Evolutionary conservation across 257 asterid genomes (phyloP).

Genomic region (Rhazya stricta): DNA sequence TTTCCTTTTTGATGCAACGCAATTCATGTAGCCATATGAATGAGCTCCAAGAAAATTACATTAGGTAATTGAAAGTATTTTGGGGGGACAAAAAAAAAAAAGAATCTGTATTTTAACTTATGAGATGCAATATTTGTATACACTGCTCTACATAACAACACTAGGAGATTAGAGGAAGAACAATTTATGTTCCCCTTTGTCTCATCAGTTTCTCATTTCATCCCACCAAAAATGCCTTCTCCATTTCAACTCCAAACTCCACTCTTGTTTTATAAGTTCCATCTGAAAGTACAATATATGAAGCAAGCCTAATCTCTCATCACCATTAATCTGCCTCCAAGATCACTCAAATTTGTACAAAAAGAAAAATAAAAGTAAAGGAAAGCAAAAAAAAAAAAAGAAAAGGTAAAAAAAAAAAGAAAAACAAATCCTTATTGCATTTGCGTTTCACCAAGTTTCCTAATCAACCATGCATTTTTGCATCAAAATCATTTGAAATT

Average conservation of each 20-base stretch:
- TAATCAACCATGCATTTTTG: conserved; percentile 1
- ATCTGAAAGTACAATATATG: neutral
- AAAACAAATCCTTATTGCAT: neutral
- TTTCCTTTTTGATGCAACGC: neutral
- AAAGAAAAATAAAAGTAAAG: neutral
- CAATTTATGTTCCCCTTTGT: neutral
- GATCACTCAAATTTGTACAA: conserved; percentile 2
- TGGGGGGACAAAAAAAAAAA: neutral
- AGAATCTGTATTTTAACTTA: neutral
- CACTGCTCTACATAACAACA: neutral
- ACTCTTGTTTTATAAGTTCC: neutral
- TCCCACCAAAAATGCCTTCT: neutral
- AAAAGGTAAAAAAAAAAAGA: neutral
- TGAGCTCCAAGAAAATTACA: neutral
- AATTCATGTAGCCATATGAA: neutral
- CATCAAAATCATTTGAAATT: conserved; percentile 45
- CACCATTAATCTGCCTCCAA: neutral
- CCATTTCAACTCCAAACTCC: conserved; percentile 9
- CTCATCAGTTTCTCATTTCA: conserved; percentile 3
- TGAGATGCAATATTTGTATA: neutral
- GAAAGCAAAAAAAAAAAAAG: too few relatives aligned
- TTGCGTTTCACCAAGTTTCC: neutral
- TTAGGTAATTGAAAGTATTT: neutral
- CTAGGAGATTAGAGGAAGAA: neutral
- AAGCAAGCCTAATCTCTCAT: conserved; percentile 2